Evolutionary conservation across 2,329 filamentous ascomycete genomes (phyloP), one percentile per base, ranked within the genome.

Genomic region (Scedosporium apiospermum): DNA sequence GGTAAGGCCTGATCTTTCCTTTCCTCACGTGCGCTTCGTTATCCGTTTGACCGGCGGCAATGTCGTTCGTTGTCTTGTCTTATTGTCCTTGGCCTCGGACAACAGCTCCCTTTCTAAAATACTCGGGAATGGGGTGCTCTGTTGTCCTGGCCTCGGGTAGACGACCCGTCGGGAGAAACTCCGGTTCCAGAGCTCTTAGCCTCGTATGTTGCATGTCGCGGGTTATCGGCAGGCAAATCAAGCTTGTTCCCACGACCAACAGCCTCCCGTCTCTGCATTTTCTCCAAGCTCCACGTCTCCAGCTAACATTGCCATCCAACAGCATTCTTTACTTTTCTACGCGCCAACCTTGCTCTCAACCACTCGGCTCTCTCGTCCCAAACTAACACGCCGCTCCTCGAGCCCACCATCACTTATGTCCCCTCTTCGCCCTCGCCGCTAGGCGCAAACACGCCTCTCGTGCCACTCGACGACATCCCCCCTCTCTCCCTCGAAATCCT

Each of bases 281-380:
- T 38, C 34, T 38, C 34, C 34, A 12, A 38, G 34, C 61, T 66
- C 57, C 41, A 42, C 55, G 10, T n/a, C 59, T 64, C 63, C 53
- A 34, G 63, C 66, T 68, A 63, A 68, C 66, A n/a, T 27, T 27
- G 42, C 60, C 44, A 27, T 34, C 23, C 27, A 57, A 64, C 74
- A 95, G 90, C 90, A 27, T 95, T 95, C 78, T 88, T 95, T 75
- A 88, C 86, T 63, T 93, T 91, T 68, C 81, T 95, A 16, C 86
- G 89, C 67, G 89, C 89, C 66, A 95, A 95, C 71, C 83, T 95
- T 62, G 87, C 88, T 68, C 85, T 93, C 63, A 81, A 80, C 60
- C 78, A 79, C 57, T 86, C 80, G 65, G 77, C 85, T 63, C 75
- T 88, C 66, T 83, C 86, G 55, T 87, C 88, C 58, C 81, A 84